These are phyloP conservation scores for Penicillium palitans DNA, from an alignment of 2,329 filamentous ascomycete genomes.

Conservation along the genomic window DNA sequence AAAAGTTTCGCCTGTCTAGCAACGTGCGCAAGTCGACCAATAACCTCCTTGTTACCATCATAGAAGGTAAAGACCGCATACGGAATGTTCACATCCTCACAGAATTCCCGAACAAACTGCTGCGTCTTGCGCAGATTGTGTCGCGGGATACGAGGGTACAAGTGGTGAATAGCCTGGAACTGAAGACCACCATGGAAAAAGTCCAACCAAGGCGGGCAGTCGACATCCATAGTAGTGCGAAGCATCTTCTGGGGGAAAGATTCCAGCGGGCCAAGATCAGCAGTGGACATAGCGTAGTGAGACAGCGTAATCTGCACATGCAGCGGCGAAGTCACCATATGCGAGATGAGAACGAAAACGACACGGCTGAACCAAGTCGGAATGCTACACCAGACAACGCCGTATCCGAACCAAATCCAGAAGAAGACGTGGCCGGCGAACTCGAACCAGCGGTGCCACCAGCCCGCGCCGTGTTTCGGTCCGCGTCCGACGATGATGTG, in stretches of 20 bases:
- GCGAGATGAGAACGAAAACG: constrained; percentile 73
- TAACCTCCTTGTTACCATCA: constrained; percentile 73
- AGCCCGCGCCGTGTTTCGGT: constrained; percentile 70
- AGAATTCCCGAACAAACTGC: constrained; percentile 74
- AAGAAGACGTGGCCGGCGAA: constrained; percentile 72
- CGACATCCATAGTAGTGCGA: constrained; percentile 87
- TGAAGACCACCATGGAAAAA: constrained; percentile 85
- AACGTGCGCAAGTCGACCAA: constrained; percentile 71
- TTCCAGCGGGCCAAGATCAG: constrained; percentile 75
- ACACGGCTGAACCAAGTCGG: constrained; percentile 67
- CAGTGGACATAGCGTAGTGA: constrained; percentile 88
- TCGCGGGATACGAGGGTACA: constrained; percentile 76
- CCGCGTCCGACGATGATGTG: constrained; percentile 69
- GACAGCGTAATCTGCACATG: constrained; percentile 90
- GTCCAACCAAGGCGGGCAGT: constrained; percentile 81
- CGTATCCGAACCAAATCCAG: constrained; percentile 82
- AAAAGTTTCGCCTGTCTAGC: constrained; percentile 72
- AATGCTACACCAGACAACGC: constrained; percentile 68
- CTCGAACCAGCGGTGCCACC: constrained; percentile 79
- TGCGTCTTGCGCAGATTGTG: constrained; percentile 77
- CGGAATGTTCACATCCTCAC: constrained; percentile 73
- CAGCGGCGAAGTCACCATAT: constrained; percentile 74
- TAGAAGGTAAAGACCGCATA: constrained; percentile 83
- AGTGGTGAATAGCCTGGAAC: constrained; percentile 82
- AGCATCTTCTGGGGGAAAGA: constrained; percentile 88